Evolutionary conservation across 2,329 filamentous ascomycete species (phyloP), one percentile per base, ranked within the genome.

Genomic region (Rhinocladiella mackenziei): DNA sequence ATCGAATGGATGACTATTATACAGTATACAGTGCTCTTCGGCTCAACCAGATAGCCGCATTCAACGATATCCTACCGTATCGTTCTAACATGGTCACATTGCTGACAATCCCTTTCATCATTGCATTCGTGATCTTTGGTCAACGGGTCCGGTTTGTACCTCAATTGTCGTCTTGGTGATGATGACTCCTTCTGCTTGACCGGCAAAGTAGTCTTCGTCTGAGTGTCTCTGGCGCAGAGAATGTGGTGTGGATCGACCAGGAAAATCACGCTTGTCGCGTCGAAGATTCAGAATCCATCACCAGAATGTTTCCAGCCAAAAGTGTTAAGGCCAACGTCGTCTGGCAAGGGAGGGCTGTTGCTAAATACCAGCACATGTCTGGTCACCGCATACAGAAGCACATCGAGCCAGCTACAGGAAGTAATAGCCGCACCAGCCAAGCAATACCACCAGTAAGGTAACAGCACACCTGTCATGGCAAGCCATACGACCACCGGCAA

Each of bases 401-500:
- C 75, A 56, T 81, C 77, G 14, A 80, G 71, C 62, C 77, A 72
- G 13, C 77, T 77, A 45, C 76, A 80, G 22, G 71, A 75, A 2
- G 75, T 75, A 45, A 80, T 76, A 54, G 80, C 65, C 4, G 74
- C 69, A 22, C 75, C 77, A 0, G 74, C 70, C 14, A 74, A 63
- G 55, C 71, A 75, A 39, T 76, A 70, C 48, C 72, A 71, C 11
- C 44, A 65, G 2, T 65, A 38, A 18, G 55, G 62, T 1, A 65
- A 62, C 1, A 45, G 53, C n/a, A 58, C 39, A 10, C 63, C 62
- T 31, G 61, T 58, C 3, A 64, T 65, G 2, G 63, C n/a, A 62
- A 13, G 65, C 60, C 67, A 68, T 69, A 32, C 67, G 65, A 25
- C 65, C 67, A 14, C 66, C 68, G 2, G 79, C 80, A 5, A 78